These are phyloP conservation scores for Nicotiana otophora DNA, from an alignment of 257 asterid genomes.

Conservation along the genomic window DNA sequence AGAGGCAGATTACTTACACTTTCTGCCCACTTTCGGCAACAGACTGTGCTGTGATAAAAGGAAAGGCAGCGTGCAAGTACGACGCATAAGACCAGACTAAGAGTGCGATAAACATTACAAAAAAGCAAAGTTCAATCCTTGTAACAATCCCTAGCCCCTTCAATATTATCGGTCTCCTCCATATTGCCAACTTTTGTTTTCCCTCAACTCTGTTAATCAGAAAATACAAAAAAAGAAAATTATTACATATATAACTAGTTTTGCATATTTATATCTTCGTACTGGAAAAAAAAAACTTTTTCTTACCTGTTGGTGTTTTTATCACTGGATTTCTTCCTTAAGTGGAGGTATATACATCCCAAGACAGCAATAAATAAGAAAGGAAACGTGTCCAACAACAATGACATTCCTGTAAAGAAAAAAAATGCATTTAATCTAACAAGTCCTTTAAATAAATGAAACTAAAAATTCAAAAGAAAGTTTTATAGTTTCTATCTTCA, in stretches of 20 bases:
- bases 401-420: constrained; percentile 43
- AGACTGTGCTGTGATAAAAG: constrained; percentile 43
- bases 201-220: constrained; percentile 24
- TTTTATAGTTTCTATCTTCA: background rate
- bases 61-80: constrained; percentile 32
- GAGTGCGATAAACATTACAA: constrained; percentile 73
- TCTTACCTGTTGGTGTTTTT: constrained; percentile 30
- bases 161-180: constrained; percentile 68
- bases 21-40: constrained; percentile 46
- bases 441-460: background rate
- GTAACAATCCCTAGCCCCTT: constrained; percentile 80
- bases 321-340: constrained; percentile 31
- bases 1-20: constrained; percentile 35
- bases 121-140: constrained; percentile 53
- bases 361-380: constrained; percentile 52
- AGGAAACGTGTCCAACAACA: constrained; percentile 49
- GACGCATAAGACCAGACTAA: constrained; percentile 51
- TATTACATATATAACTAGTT: background rate
- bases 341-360: constrained; percentile 72
- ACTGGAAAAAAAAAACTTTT: background rate
- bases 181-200: constrained; percentile 24
- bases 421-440: background rate
- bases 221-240: background rate
- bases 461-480: background rate
- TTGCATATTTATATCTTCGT: no score